Base-by-base conservation (phyloP, 1,284 basidiomycete genomes). In the Microstroma glucosiphilum region DNA sequence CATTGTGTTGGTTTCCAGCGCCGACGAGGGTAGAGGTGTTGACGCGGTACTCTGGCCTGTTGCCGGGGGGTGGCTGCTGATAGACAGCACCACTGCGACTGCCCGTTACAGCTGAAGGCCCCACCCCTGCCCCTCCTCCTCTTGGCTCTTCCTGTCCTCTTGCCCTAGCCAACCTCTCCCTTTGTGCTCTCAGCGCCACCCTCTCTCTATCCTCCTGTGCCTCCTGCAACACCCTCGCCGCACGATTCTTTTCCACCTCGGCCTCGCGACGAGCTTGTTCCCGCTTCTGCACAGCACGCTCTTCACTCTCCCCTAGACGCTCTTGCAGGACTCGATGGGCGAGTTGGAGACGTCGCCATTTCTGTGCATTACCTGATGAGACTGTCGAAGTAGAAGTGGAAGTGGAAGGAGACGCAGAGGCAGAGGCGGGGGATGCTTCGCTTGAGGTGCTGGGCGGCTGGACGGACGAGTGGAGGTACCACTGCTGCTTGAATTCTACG, bases 121-220 rank as follows among this genome's bases (percentile, higher is more conserved):
- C n/a, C 12, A 12, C 46, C 12, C 4, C n/a, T 48, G 46, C 46
- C 12, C 4, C n/a, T 12, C 6, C 46, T 48, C 46, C n/a, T 48
- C n/a, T 48, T 4, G n/a, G 46, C 11, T 48, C n/a, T 12, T 48
- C n/a, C 46, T n/a, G n/a, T 23, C 23, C 46, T 12, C 46, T 48
- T 12, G 17, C 46, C 46, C 46, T 48, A 48, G 46, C 23, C 46
- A 23, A n/a, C 11, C 46, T 48, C 23, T 48, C 46, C 46, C 46
- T 48, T 12, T 48, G n/a, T 7, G 23, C 46, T 12, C 46, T 48
- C 23, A n/a, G 11, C 11, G n/a, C 23, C 17, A 48, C 46, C 46
- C 46, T 48, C 46, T 48, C 46, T 23, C 46, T 48, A 48, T 48
- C 46, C 46, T 48, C 46, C 46, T 48, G n/a, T 12, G 46, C 46